phyloP scores from a whole-genome alignment of 257 asterid species.

The Solanum piurae region DNA sequence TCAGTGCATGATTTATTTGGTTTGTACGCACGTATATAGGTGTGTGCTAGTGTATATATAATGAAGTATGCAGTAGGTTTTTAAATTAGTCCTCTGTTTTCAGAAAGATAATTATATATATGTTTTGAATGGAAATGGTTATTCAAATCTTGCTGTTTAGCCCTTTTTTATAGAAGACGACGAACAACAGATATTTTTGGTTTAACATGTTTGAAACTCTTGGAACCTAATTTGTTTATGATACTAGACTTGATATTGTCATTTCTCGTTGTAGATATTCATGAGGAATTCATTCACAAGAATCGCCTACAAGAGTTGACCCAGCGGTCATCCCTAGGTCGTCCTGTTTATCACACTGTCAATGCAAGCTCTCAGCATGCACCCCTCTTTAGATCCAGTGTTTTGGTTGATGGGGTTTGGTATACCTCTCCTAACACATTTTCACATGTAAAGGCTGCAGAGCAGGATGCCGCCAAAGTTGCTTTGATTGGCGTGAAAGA shows the following conservation, averaged over 20 bases:
- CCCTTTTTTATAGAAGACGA: not conserved
- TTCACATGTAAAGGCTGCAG: conserved; percentile 27
- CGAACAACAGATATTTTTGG: not conserved
- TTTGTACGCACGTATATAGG: not conserved
- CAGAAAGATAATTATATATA: not conserved
- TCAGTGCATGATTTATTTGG: not conserved
- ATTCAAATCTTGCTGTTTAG: not conserved
- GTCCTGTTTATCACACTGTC: conserved; percentile 10
- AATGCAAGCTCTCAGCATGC: conserved; percentile 19
- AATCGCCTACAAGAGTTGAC: conserved; percentile 19
- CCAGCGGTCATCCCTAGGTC: not conserved
- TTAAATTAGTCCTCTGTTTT: not conserved
- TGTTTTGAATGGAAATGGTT: not conserved
- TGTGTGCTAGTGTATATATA: not conserved
- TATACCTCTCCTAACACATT: conserved; percentile 21
- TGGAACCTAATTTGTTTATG: not conserved
- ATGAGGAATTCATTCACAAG: conserved; percentile 1
- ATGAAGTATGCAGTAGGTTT: not conserved
- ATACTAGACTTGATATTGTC: not conserved
- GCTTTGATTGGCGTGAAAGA: conserved; percentile 24
- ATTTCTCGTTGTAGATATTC: not conserved
- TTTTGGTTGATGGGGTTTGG: conserved; percentile 29
- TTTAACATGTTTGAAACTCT: not conserved
- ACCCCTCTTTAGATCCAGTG: conserved; percentile 23
- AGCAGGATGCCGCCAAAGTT: conserved; percentile 42